Base-by-base conservation (phyloP, 192 early-diverging fungal genomes). In the Glomus cerebriforme region DNA sequence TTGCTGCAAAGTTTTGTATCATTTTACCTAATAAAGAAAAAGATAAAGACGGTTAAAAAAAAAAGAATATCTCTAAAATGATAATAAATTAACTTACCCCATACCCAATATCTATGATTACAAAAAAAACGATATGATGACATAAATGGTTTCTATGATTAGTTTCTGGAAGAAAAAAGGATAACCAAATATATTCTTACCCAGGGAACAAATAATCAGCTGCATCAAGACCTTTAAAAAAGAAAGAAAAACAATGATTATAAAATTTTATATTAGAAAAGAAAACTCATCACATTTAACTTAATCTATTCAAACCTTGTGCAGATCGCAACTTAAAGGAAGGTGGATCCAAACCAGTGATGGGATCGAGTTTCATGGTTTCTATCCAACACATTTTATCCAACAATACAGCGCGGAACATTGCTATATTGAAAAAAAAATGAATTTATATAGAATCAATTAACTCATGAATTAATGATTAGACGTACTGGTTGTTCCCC, bases 141-240 rank as follows among this genome's bases (percentile, higher is more conserved):
- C 39, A 47, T 10, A 32, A 6, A 39, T 59, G 10, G 22, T 54
- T 0, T 62, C 70, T 29, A 12, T 47, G 3, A 17, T 24, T 32
- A 24, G 5, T 2, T 19, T 73, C 26, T 54, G 19, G 2, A n/a
- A 27, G 0, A 73, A 31, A 32, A 17, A 43, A 39, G 15, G 29
- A 73, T 69, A 39, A 22, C 19, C 22, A 31, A 32, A 70, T 39
- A 39, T 73, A 49, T 58, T 35, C 83, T 62, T 86, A 96, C 83
- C 94, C 94, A 24, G 93, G 91, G 31, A 96, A 91, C 71, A 97
- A 91, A 79, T 96, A 97, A 81, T 97, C 96, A 0, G 96, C 94
- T 0, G 95, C 94, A 82, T 96, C 94, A 12, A 97, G 83, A 0
- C 96, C 94, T 82, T 79, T 10, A 3, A 26, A 22, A n/a, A 8